Percentiles rank a stretch among this genome's conserved stretches.
Evolutionary conservation across 768 basidiomycete genomes (phyloP).

Genomic region (Tricholoma furcatifolium): DNA sequence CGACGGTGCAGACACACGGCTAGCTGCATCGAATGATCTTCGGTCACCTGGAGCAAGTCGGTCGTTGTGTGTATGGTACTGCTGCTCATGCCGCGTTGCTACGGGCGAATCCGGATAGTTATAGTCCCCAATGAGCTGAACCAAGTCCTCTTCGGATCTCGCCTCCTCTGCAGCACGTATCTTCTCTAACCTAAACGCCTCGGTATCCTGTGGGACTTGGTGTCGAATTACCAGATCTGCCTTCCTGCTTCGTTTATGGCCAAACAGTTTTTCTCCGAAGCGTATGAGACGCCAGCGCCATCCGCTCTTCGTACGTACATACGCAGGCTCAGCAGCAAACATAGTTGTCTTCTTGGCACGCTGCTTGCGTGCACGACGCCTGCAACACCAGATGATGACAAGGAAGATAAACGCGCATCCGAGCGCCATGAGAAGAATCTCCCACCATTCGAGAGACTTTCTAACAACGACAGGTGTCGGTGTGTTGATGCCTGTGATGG

Average conservation of each 20-base stretch:
- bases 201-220: constrained; percentile 9
- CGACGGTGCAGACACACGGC: constrained; percentile 42
- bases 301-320: constrained; percentile 34
- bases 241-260: constrained; percentile 31
- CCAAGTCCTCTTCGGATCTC: constrained; percentile 22
- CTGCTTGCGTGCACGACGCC: constrained; percentile 64
- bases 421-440: constrained; percentile 80
- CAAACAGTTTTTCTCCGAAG: constrained; percentile 61
- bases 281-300: constrained; percentile 60
- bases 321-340: constrained; percentile 48
- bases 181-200: constrained; percentile 16
- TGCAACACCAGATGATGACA: constrained; percentile 62
- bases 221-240: constrained; percentile 6
- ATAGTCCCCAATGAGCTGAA: constrained; percentile 24
- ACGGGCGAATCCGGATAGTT: constrained; percentile 9
- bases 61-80: constrained; percentile 23
- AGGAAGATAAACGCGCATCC: constrained; percentile 81
- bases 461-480: constrained; percentile 35
- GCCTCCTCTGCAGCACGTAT: constrained; percentile 22
- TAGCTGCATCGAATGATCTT: constrained; percentile 20
- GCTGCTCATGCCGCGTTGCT: constrained; percentile 21
- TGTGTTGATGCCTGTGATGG: constrained; percentile 53
- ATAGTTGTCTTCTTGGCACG: constrained; percentile 62
- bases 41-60: constrained; percentile 14
- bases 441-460: constrained; percentile 68